Conservation (phyloP, 192 early-diverging fungal genomes). For the Linnemannia schmuckeri region DNA sequence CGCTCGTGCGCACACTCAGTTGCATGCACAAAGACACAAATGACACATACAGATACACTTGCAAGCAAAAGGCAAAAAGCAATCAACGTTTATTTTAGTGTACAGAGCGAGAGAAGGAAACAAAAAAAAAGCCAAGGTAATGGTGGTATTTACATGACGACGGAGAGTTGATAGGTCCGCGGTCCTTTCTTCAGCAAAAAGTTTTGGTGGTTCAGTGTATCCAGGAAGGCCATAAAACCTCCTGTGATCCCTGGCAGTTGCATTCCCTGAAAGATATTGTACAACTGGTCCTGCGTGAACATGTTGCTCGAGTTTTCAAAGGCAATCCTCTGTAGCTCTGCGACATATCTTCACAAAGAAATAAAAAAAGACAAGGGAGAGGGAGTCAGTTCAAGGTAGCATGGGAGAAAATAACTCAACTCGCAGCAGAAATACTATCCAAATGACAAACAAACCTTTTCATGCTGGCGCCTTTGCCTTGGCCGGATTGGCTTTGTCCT, state of each 20-base stretch:
- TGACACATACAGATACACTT: not conserved
- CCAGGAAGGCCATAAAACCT: constrained; percentile 76
- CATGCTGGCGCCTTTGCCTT: constrained; percentile 31
- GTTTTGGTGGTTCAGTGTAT: constrained; percentile 80
- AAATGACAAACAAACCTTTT: constrained; percentile 17
- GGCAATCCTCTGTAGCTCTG: constrained; percentile 69
- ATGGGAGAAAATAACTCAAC: too few species aligned
- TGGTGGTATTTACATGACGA: constrained; percentile 20
- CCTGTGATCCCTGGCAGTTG: constrained; percentile 62
- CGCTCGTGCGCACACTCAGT: not conserved
- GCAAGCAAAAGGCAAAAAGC: too few species aligned
- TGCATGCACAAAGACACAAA: not conserved
- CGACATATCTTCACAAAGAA: constrained; percentile 61
- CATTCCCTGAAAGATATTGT: constrained; percentile 56
- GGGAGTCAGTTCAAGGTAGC: not conserved
- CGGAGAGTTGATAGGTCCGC: constrained; percentile 71
- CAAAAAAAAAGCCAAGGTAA: too few species aligned
- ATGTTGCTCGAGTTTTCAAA: constrained; percentile 72
- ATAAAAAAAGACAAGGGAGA: constrained; percentile 4
- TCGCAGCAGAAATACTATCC: not conserved
- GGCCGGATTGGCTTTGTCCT: constrained; percentile 21
- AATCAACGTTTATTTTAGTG: not conserved
- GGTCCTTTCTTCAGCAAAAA: constrained; percentile 81
- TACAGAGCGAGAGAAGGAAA: not conserved
- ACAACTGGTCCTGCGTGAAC: constrained; percentile 77